Base-by-base conservation (phyloP, 768 basidiomycete genomes). In the Tulasnella sp. region DNA sequence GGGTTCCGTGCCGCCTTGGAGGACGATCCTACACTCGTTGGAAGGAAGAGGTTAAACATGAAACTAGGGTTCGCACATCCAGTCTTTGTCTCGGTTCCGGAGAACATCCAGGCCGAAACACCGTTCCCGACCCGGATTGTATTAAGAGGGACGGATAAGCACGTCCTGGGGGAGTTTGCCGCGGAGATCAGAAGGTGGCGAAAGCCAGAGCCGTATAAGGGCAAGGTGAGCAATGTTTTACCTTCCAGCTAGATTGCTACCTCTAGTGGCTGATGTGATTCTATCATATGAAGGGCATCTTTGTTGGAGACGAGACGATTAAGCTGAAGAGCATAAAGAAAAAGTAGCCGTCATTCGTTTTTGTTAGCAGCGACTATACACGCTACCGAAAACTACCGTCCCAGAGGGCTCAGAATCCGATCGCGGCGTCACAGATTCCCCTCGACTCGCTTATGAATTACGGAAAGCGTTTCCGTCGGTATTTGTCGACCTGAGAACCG, bases 181-280 rank as follows among this genome's bases (percentile, higher is more conserved):
- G 91, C 94, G 4, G 80, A 83, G 64, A 84, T 98, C 24, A 77
- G 93, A 63, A 79, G 78, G 61, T 85, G 84, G 74, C 80, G 95
- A 66, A 85, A 85, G 65, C 95, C 95, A 21, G 95, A 99, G 69
- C 94, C 93, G 15, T 99, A 97, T 74, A 91, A 97, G 73, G 95
- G 93, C 69, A 97, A 97, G 80, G 93, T 95, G 68, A 53, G 86
- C 73, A 48, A 41, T 42, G 24, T 56, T n/a, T 2, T n/a, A n/a
- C n/a, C n/a, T n/a, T n/a, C 23, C 48, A 45, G 32, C 21, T 38
- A 44, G 56, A 50, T 21, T 43, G 21, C 32, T 19, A 50, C 60
- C 51, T n/a, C n/a, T n/a, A n/a, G n/a, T n/a, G n/a, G n/a, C n/a
- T n/a, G n/a, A n/a, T 4, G 23, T 50, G 11, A 61, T 56, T 26